phyloP scores from a whole-genome alignment of 768 basidiomycete genomes.

The Pleurotus citrinopileatus region DNA sequence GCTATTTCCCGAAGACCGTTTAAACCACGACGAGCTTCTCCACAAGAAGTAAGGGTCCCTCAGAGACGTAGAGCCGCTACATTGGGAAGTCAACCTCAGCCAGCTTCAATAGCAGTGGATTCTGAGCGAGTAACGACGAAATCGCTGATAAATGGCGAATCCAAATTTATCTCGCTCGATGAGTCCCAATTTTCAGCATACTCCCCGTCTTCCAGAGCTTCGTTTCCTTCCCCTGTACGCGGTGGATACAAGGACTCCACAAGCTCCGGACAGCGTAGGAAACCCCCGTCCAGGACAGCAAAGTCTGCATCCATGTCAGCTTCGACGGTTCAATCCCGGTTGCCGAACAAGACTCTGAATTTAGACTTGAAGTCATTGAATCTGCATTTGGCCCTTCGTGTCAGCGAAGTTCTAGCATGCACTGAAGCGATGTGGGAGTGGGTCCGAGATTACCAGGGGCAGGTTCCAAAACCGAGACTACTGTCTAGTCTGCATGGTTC shows the following conservation, averaged over 20 bases:
- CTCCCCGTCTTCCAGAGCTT: constrained; percentile 35
- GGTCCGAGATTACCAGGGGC: constrained; percentile 49
- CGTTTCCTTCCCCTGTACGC: constrained; percentile 16
- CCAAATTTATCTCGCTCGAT: constrained; percentile 48
- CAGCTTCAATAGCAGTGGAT: not conserved
- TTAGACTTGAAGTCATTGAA: constrained; percentile 60
- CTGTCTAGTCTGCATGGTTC: constrained; percentile 6
- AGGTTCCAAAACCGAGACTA: constrained; percentile 11
- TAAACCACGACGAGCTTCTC: not conserved
- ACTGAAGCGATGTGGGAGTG: constrained; percentile 82
- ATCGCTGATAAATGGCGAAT: constrained; percentile 13
- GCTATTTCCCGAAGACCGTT: constrained; percentile 7
- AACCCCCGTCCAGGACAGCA: not conserved
- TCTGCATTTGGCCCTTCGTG: constrained; percentile 59
- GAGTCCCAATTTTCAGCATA: constrained; percentile 38
- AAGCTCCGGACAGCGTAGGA: not conserved
- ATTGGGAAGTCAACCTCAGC: not conserved
- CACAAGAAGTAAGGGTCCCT: not conserved
- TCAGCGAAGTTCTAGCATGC: constrained; percentile 66
- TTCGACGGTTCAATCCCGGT: constrained; percentile 22
- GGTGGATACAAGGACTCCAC: not conserved
- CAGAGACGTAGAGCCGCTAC: constrained; percentile 12
- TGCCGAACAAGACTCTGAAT: constrained; percentile 54
- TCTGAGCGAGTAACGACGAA: not conserved
- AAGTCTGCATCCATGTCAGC: not conserved